phyloP scores from a whole-genome alignment of 2,329 filamentous ascomycete genomes.

The Aspergillus sp. region DNA sequence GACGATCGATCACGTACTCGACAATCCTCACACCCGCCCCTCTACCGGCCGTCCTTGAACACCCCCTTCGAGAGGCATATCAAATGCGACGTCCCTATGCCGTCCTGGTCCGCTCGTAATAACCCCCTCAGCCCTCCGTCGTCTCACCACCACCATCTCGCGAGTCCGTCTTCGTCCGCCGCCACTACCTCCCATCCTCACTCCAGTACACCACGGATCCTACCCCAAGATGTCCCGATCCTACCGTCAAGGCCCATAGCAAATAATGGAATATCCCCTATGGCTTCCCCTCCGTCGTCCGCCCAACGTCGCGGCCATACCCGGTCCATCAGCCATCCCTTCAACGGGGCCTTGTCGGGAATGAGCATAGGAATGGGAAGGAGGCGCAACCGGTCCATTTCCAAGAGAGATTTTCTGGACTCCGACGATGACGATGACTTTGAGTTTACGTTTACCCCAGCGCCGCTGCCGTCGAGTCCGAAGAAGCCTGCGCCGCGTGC shows the following conservation, averaged over 20 bases:
- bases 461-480: constrained; percentile 29
- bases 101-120: constrained; percentile 27
- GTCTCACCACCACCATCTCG: constrained; percentile 15
- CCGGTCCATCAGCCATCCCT: constrained; percentile 72
- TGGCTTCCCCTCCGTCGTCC: constrained; percentile 6
- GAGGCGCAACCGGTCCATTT: constrained; percentile 46
- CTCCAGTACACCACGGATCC: constrained; percentile 12
- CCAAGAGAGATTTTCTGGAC: constrained; percentile 35
- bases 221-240: constrained; percentile 19
- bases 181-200: constrained; percentile 13
- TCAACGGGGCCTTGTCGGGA: constrained; percentile 53
- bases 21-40: neutral
- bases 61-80: too few relatives aligned
- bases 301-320: constrained; percentile 36
- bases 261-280: constrained; percentile 11
- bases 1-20: too few relatives aligned
- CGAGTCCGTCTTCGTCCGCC: constrained; percentile 10
- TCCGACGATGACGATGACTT: constrained; percentile 38
- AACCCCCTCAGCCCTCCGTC: constrained; percentile 13
- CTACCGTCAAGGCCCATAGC: constrained; percentile 6
- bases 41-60: too few relatives aligned
- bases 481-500: constrained; percentile 28
- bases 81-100: constrained; percentile 29
- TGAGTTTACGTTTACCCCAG: constrained; percentile 22
- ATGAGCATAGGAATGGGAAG: constrained; percentile 18